Percentiles rank a stretch among this genome's conserved stretches.
Conservation (phyloP, 495 filamentous ascomycete species). For the Hyaloscypha bicolor region DNA sequence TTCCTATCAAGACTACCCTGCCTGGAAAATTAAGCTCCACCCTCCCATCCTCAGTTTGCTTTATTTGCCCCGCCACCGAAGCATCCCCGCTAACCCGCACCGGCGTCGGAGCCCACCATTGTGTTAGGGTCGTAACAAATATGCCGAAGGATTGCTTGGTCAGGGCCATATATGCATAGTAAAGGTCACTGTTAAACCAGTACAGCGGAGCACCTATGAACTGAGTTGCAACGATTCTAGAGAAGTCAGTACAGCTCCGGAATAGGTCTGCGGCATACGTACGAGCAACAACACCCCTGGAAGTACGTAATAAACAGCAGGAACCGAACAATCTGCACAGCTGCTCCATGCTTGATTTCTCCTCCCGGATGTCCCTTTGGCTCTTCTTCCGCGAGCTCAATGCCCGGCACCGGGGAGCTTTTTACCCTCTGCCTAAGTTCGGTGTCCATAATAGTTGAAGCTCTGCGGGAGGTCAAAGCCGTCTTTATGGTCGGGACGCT, state of each 20-base stretch:
- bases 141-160: constrained; percentile 79
- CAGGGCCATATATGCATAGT: constrained; percentile 76
- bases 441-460: constrained; percentile 20
- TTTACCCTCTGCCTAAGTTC: constrained; percentile 26
- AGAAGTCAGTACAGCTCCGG: constrained; percentile 4
- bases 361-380: constrained; percentile 57
- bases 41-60: constrained; percentile 63
- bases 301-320: constrained; percentile 68
- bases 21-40: constrained; percentile 76
- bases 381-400: constrained; percentile 6
- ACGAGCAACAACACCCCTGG: constrained; percentile 41
- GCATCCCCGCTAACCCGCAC: constrained; percentile 78
- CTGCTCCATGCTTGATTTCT: constrained; percentile 66
- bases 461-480: neutral
- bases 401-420: neutral
- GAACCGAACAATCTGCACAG: constrained; percentile 66
- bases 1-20: constrained; percentile 77
- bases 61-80: constrained; percentile 69
- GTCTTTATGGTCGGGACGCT: neutral
- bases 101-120: constrained; percentile 79
- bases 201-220: constrained; percentile 71
- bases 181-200: constrained; percentile 66
- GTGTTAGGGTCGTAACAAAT: constrained; percentile 71
- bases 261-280: constrained; percentile 18
- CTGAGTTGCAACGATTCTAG: constrained; percentile 66